Evolutionary conservation across 352 stramenopile species (phyloP), one percentile per base, ranked within the genome.

Genomic region (Halophytophthora polymorphica): DNA sequence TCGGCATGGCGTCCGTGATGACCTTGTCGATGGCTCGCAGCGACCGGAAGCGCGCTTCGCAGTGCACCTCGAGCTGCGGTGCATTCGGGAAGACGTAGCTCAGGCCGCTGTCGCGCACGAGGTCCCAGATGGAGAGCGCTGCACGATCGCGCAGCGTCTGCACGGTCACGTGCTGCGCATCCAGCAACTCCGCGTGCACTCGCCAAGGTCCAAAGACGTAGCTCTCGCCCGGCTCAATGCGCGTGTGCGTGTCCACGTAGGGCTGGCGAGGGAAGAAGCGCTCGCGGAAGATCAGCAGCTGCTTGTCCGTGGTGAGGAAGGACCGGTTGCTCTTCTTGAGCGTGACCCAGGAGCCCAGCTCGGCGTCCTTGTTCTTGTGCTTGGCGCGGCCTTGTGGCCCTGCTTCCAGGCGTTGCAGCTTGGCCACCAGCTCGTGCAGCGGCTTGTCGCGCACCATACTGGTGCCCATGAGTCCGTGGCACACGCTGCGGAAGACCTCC

Each of bases 371-470:
- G 45, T 71, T 71, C 58, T 71, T 71, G 50, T 71, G 63, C 35
- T 71, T 68, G 45, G 53, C 49, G 19, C 68, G 64, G 7, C 58
- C 52, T 7, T 43, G 29, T 2, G 58, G 50, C 7, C 50, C 45
- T 18, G 64, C 61, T 2, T 72, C 42, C 33, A 85, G 63, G 17
- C 73, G 73, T 37, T 68, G 66, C 18, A 93, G 49, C 57, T 93
- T 93, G 23, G 64, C 54, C 14, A 88, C 88, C 15, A 93, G 66
- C 58, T 93, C 83, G 41, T 67, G 70, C 35, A 91, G 68, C 3
- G 83, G 83, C 65, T 90, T 90, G 50, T 93, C 83, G 54, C 83
- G 83, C 38, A 93, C 76, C 83, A 91, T 93, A 43, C 77, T 78
- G 49, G 86, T 88, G 53, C 83, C 83, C 77, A 93, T 86, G 50